Evolutionary conservation across 1,284 basidiomycete genomes (phyloP).

Genomic region (Austropuccinia psidii): DNA sequence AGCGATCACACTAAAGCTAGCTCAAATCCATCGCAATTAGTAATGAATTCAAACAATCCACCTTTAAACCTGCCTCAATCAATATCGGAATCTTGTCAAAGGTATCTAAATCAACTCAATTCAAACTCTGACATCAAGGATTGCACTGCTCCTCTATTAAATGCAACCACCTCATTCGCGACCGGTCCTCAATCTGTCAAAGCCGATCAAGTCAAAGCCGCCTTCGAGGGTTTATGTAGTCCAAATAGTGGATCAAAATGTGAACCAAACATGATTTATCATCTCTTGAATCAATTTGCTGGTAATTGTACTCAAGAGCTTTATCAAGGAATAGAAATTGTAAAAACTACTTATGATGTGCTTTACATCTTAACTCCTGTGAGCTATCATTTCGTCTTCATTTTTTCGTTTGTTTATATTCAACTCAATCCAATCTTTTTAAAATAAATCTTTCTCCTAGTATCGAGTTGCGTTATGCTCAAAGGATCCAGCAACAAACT

Average conservation of each 20-base stretch:
- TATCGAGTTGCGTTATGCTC: slow-evolving; percentile 25
- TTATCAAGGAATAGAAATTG: background rate
- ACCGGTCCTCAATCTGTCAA: slow-evolving; percentile 17
- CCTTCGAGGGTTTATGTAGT: slow-evolving; percentile 21
- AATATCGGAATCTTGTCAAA: slow-evolving; percentile 21
- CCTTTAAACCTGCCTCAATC: slow-evolving; percentile 7
- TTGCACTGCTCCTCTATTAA: slow-evolving; percentile 21
- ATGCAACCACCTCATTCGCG: slow-evolving; percentile 26
- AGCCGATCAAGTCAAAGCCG: slow-evolving; percentile 21
- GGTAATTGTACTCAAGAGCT: slow-evolving; percentile 14
- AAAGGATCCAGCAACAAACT: slow-evolving; percentile 11
- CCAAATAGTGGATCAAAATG: slow-evolving; percentile 11
- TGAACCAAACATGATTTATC: slow-evolving; percentile 9
- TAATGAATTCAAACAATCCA: background rate
- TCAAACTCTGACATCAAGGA: slow-evolving; percentile 21
- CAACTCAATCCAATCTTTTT: background rate
- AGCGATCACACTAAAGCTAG: background rate
- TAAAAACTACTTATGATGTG: slow-evolving; percentile 11
- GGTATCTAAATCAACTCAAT: slow-evolving; percentile 18
- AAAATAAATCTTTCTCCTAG: background rate
- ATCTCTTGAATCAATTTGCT: slow-evolving; percentile 21
- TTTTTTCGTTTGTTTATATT: background rate
- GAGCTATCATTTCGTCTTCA: background rate
- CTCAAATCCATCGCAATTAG: background rate
- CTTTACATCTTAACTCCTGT: slow-evolving; percentile 30